A percentile compares a stretch with the other conserved stretches of the same genome.
Conservation (phyloP, 2,329 filamentous ascomycete genomes). For the Chaetomium globosum region DNA sequence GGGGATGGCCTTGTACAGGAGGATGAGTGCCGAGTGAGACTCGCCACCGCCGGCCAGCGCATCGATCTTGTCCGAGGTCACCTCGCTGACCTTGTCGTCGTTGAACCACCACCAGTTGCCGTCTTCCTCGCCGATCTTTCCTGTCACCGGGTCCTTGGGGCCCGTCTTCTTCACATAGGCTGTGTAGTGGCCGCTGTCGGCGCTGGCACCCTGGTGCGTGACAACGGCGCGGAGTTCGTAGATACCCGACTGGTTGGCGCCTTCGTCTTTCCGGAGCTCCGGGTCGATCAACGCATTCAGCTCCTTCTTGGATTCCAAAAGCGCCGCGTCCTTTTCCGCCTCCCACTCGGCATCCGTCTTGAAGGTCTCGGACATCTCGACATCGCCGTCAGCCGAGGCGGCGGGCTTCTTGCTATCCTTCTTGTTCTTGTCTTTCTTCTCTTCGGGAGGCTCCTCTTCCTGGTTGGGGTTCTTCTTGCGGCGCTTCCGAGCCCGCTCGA, state of each 20-base stretch:
- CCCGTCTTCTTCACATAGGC: slow-evolving; percentile 94
- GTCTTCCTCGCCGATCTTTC: slow-evolving; percentile 78
- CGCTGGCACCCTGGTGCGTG: slow-evolving; percentile 94
- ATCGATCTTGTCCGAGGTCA: slow-evolving; percentile 87
- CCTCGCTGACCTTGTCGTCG: slow-evolving; percentile 94
- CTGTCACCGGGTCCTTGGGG: slow-evolving; percentile 70
- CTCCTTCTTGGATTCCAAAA: slow-evolving; percentile 84
- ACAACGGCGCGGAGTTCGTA: slow-evolving; percentile 94
- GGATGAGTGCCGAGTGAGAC: slow-evolving; percentile 78
- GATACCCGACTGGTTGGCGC: slow-evolving; percentile 88
- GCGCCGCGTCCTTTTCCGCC: slow-evolving; percentile 74
- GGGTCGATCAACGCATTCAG: slow-evolving; percentile 76
- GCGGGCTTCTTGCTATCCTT: slow-evolving; percentile 45
- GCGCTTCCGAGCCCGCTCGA: slow-evolving; percentile 87
- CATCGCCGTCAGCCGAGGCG: slow-evolving; percentile 64
- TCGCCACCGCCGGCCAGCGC: slow-evolving; percentile 86
- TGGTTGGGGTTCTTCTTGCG: slow-evolving; percentile 65
- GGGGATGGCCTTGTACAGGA: slow-evolving; percentile 75
- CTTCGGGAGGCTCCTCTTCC: slow-evolving; percentile 51
- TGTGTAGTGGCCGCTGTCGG: slow-evolving; percentile 97
- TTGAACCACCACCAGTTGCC: slow-evolving; percentile 99
- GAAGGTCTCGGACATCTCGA: slow-evolving; percentile 70
- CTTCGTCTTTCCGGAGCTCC: slow-evolving; percentile 73
- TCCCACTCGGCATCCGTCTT: slow-evolving; percentile 96
- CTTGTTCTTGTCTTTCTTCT: slow-evolving; percentile 51